Evolutionary conservation across 768 basidiomycete genomes (phyloP), one percentile per base, ranked within the genome.

Genomic region (Lactarius deliciosus): DNA sequence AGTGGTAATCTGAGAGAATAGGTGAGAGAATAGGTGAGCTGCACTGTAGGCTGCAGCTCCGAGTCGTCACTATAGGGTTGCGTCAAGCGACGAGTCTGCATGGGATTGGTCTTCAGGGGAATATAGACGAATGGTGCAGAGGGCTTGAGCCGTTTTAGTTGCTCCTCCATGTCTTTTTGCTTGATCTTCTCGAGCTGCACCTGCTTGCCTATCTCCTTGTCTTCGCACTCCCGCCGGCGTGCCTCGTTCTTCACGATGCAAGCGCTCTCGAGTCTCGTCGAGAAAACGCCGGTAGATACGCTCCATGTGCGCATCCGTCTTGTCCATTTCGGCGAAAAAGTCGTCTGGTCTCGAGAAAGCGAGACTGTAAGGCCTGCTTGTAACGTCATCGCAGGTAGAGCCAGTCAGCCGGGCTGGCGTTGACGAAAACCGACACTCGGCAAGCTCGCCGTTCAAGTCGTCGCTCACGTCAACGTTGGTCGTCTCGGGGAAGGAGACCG

Each of bases 301-400:
- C 75, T 97, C 94, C 96, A 99, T 98, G 78, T 99, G 96, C 7
- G 91, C 81, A 72, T 98, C 97, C 34, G 88, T 89, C 77, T 98
- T 98, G 71, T 97, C 90, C 96, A 98, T 98, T 79, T 98, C 96
- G 28, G 96, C 96, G 70, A 96, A 98, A 76, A 95, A 98, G 77
- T 98, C 96, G 0, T 86, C 72, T 0, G 97, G 97, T 18, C 96
- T 90, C 11, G 92, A 90, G 78, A 97, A 98, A 0, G 95, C 87
- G 66, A 94, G 80, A 30, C n/a, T n/a, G n/a, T 0, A 98, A 81
- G 4, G 95, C 95, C 77, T 98, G 92, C 76, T 98, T 98, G 81
- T 98, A 98, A 78, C 96, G 98, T 73, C 2, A 69, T 40, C 32
- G 11, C 36, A 60, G 18, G 25, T 55, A 64, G 64, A 36, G 32